Evolutionary conservation across 2,329 filamentous ascomycete species (phyloP).

Genomic region (Calonectria multiphialidica): DNA sequence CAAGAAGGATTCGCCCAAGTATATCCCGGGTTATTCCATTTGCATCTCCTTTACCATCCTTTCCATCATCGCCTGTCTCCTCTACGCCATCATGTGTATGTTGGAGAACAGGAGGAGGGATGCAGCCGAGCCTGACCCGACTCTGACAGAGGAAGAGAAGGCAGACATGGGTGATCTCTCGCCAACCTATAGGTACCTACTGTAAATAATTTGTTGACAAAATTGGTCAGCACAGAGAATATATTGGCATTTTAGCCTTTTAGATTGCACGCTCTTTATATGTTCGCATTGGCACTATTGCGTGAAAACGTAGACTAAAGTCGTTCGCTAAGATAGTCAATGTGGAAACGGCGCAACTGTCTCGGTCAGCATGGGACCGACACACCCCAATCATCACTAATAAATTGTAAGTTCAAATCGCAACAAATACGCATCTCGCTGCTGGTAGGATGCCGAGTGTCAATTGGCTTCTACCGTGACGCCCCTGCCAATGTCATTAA

Average conservation of each 20-base stretch:
- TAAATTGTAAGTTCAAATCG: background rate
- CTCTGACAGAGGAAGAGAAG: conserved; percentile 73
- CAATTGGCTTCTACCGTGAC: too few species aligned
- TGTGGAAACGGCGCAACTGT: too few species aligned
- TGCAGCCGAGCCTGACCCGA: conserved; percentile 53
- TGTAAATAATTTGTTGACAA: conserved; percentile 50
- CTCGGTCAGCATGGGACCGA: too few species aligned
- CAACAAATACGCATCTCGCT: background rate
- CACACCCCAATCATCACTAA: background rate
- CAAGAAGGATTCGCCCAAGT: conserved; percentile 74
- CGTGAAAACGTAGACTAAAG: background rate
- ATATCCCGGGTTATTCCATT: conserved; percentile 81
- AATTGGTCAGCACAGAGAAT: background rate
- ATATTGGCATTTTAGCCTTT: background rate
- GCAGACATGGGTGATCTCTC: conserved; percentile 69
- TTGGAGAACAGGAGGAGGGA: conserved; percentile 72
- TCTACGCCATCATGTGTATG: conserved; percentile 71
- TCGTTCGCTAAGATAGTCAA: too few species aligned
- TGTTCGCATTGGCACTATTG: too few species aligned
- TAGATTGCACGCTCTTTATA: background rate
- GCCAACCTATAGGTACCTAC: conserved; percentile 70
- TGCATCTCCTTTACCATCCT: conserved; percentile 80
- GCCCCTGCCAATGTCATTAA: background rate
- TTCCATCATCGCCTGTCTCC: conserved; percentile 69
- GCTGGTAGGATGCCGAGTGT: too few species aligned